Conservation (phyloP, 768 basidiomycete genomes). For the Trametes cubensis region DNA sequence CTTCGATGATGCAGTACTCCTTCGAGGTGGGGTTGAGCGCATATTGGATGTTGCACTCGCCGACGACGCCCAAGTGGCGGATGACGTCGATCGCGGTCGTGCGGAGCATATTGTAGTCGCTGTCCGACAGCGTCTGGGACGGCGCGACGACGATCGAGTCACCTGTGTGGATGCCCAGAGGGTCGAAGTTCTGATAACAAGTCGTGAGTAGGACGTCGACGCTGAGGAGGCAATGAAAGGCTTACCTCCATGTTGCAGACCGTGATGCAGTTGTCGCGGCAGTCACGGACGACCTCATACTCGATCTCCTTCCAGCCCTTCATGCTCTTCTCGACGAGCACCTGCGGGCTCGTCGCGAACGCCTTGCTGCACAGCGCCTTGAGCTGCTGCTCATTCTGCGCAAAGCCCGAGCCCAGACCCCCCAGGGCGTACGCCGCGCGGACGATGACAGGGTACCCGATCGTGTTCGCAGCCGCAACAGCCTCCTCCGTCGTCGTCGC, state of each 20-base stretch:
- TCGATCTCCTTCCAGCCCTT: slow-evolving; percentile 99
- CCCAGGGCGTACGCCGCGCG: slow-evolving; percentile 97
- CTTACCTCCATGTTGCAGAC: slow-evolving; percentile 99
- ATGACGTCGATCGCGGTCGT: slow-evolving; percentile 98
- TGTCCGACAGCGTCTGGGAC: slow-evolving; percentile 96
- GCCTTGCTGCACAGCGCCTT: slow-evolving; percentile 89
- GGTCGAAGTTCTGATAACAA: slow-evolving; percentile 87
- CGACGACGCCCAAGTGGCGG: slow-evolving; percentile 95
- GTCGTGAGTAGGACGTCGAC: slow-evolving; percentile 1
- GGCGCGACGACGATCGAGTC: slow-evolving; percentile 99
- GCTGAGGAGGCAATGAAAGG: slow-evolving; percentile 2
- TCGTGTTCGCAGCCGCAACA: slow-evolving; percentile 73
- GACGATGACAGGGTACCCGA: slow-evolving; percentile 95
- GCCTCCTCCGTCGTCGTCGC: slow-evolving; percentile 90
- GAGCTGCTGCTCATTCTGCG: slow-evolving; percentile 90
- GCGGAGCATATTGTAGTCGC: slow-evolving; percentile 99
- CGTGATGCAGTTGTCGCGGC: slow-evolving; percentile 97
- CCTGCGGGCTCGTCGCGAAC: slow-evolving; percentile 96
- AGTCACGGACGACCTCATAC: slow-evolving; percentile 98
- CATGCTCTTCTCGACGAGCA: slow-evolving; percentile 99
- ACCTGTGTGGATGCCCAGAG: slow-evolving; percentile 96
- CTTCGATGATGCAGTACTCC: slow-evolving; percentile 99
- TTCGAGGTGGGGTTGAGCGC: slow-evolving; percentile 93
- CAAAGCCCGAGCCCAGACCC: slow-evolving; percentile 94
- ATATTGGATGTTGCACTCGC: slow-evolving; percentile 99